phyloP scores from a whole-genome alignment of 2,329 filamentous ascomycete species.

The Calonectria leucothoes region DNA sequence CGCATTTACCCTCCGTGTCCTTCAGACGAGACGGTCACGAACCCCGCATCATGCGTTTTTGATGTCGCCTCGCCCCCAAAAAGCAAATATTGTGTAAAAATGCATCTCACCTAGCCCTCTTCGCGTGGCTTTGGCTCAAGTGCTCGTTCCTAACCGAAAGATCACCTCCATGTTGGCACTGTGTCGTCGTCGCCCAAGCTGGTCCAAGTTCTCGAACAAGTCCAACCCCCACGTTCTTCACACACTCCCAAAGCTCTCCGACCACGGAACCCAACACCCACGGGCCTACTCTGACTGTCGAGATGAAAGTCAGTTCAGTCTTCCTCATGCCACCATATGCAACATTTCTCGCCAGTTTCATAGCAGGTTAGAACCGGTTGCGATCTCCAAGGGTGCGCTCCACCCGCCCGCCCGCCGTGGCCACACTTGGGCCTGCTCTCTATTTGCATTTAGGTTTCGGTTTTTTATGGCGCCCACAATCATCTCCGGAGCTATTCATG shows the following conservation, averaged over 20 bases:
- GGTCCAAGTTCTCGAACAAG: slow-evolving; percentile 12
- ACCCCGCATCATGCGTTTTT: slow-evolving; percentile 33
- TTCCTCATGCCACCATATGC: neutral
- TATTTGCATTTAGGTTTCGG: neutral
- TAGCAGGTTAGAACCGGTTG: neutral
- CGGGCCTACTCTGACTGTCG: neutral
- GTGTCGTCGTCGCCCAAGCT: neutral
- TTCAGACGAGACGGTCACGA: slow-evolving; percentile 10
- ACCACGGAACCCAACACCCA: neutral
- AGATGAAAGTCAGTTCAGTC: neutral
- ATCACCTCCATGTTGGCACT: neutral
- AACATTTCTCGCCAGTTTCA: neutral
- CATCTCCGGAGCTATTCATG: neutral
- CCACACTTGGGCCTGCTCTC: neutral
- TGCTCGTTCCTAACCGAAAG: neutral
- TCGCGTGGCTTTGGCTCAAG: neutral
- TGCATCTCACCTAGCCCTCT: neutral
- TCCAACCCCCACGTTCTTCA: slow-evolving; percentile 17
- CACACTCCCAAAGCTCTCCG: neutral
- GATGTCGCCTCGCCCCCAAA: slow-evolving; percentile 20
- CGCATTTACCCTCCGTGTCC: slow-evolving; percentile 10
- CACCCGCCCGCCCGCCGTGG: neutral
- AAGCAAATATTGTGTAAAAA: slow-evolving; percentile 15
- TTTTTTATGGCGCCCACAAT: neutral
- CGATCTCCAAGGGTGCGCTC: slow-evolving; percentile 1